These are phyloP conservation scores for Ballota nigra DNA, from an alignment of 257 asterid species.

Conservation along the genomic window DNA sequence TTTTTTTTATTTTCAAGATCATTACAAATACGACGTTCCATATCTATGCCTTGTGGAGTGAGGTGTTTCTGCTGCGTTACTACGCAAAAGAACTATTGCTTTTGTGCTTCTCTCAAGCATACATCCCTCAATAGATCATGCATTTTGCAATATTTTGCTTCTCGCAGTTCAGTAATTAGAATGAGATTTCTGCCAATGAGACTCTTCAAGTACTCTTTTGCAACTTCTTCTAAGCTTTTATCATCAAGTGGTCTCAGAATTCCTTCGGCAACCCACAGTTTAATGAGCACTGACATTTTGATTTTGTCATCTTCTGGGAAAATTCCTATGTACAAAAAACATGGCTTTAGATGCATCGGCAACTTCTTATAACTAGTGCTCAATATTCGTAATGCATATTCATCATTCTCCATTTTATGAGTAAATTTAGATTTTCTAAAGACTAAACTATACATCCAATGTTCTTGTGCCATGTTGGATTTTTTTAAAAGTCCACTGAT, in stretches of 20 bases:
- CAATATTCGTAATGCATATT: neutral
- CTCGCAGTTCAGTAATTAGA: neutral
- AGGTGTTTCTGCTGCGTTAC: too few relatives aligned
- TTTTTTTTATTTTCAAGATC: too few relatives aligned
- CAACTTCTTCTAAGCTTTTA: neutral
- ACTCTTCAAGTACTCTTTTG: too few relatives aligned
- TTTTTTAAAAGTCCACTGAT: too few relatives aligned
- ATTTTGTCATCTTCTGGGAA: neutral
- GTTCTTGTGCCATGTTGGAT: too few relatives aligned
- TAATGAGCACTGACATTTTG: too few relatives aligned
- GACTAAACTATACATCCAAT: too few relatives aligned
- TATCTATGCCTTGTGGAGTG: neutral
- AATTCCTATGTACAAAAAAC: too few relatives aligned
- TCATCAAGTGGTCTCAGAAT: neutral
- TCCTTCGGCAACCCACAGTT: neutral
- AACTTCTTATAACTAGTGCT: neutral
- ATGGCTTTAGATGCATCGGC: neutral
- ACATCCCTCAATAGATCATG: conserved; percentile 4
- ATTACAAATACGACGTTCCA: neutral
- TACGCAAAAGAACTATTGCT: neutral
- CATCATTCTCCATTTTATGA: neutral
- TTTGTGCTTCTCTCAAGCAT: neutral
- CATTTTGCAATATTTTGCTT: neutral
- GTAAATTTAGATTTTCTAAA: too few relatives aligned
- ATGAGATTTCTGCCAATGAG: neutral